Evolutionary conservation across 768 basidiomycete genomes (phyloP).

Genomic region (Candolleomyces aberdarensis): DNA sequence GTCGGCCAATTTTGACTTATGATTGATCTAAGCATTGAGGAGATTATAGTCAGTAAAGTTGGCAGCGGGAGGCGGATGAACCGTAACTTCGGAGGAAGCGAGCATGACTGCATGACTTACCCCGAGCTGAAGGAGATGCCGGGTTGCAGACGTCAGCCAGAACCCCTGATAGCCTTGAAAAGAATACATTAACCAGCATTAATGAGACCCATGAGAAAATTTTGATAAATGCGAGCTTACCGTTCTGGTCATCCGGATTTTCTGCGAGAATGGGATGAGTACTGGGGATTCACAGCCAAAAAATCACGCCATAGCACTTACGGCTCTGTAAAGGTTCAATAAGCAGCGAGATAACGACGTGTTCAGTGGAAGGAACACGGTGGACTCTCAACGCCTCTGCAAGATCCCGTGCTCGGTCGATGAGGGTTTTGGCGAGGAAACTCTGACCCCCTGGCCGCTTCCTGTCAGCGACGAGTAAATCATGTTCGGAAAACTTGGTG

Average conservation of each 20-base stretch:
- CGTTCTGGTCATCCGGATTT: constrained; percentile 67
- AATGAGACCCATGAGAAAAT: constrained; percentile 6
- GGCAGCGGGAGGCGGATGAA: constrained; percentile 3
- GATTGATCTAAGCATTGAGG: constrained; percentile 60
- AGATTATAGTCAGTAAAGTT: constrained; percentile 8
- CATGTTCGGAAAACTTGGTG: constrained; percentile 90
- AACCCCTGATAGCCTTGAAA: constrained; percentile 76
- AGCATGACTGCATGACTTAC: constrained; percentile 34
- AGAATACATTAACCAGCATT: constrained; percentile 15
- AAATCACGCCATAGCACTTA: constrained; percentile 42
- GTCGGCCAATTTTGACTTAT: constrained; percentile 71
- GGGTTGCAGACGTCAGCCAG: constrained; percentile 77
- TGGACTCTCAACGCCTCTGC: constrained; percentile 87
- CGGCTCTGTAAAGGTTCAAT: constrained; percentile 86
- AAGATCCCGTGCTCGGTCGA: constrained; percentile 80
- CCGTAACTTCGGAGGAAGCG: constrained; percentile 3
- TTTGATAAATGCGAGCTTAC: constrained; percentile 34
- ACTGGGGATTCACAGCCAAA: constrained; percentile 2
- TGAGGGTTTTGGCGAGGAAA: constrained; percentile 69
- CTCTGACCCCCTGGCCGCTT: constrained; percentile 69
- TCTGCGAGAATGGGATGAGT: constrained; percentile 39
- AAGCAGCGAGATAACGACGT: constrained; percentile 77
- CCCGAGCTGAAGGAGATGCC: constrained; percentile 75
- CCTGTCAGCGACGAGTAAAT: constrained; percentile 76
- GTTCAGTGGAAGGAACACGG: constrained; percentile 72